Conservation (phyloP, 2,329 filamentous ascomycete species). For the Pseudogymnoascus sp. region DNA sequence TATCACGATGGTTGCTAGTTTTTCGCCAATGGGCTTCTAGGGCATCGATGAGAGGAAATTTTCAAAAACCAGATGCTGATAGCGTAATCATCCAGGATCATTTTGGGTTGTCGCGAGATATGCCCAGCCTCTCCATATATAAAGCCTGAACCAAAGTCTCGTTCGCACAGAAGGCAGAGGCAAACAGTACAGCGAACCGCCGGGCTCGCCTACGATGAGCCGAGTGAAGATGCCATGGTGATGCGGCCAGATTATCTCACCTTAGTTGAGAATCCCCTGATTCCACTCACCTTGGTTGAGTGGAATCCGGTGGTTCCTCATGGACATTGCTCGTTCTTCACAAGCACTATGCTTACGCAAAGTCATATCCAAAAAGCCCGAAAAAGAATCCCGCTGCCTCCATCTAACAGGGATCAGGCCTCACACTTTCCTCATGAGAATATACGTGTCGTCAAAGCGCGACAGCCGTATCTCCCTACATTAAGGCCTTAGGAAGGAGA, state of each 20-base stretch:
- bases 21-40: not conserved
- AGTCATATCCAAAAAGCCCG: no score
- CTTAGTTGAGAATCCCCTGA: no score
- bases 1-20: not conserved
- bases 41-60: not conserved
- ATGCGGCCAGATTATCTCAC: no score
- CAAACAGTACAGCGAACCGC: slow-evolving; percentile 36
- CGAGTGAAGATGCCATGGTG: slow-evolving; percentile 33
- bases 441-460: not conserved
- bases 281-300: no score
- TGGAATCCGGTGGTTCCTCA: no score
- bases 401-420: not conserved
- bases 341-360: no score
- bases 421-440: not conserved
- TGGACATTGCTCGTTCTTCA: no score
- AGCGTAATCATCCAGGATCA: no score
- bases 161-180: slow-evolving; percentile 50
- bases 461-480: not conserved
- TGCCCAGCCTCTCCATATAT: slow-evolving; percentile 41
- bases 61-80: no score
- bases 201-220: slow-evolving; percentile 37
- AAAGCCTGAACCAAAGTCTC: slow-evolving; percentile 58
- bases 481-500: not conserved
- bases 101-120: no score
- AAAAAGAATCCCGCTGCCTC: no score